Conservation (phyloP, 257 asterid species). For the Nicotiana tomentosiformis region DNA sequence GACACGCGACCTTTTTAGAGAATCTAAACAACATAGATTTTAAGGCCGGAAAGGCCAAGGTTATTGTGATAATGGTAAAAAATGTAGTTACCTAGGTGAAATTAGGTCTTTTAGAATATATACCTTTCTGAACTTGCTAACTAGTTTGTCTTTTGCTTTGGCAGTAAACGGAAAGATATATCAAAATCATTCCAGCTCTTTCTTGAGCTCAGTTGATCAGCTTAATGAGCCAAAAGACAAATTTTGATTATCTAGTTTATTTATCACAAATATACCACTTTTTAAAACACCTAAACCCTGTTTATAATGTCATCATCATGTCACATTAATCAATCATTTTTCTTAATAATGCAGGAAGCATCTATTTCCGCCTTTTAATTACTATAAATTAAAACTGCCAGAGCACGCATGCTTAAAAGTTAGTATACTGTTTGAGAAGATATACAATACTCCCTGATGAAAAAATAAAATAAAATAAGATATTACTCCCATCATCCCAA, state of each 20-base stretch:
- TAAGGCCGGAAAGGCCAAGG: no score
- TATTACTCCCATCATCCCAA: no score
- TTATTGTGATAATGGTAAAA: no score
- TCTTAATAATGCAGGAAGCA: not conserved
- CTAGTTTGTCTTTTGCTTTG: slow-evolving; percentile 5
- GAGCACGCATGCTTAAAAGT: not conserved
- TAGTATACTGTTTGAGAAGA: not conserved
- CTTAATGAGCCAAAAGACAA: not conserved
- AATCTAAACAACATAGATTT: no score
- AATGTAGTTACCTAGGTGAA: not conserved
- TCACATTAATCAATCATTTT: not conserved
- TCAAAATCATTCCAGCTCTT: slow-evolving; percentile 4
- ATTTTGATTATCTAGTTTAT: not conserved
- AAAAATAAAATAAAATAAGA: no score
- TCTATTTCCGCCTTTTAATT: not conserved
- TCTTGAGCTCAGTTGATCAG: not conserved
- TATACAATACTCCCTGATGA: not conserved
- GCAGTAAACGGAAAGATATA: not conserved
- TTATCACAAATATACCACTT: not conserved
- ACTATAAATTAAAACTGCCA: not conserved
- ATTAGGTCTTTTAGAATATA: not conserved
- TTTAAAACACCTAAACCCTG: not conserved
- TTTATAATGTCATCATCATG: no score
- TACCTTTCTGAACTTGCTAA: not conserved
- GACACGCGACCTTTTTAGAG: no score